Conservation (phyloP, 2,329 filamentous ascomycete species). For the Ophiocordyceps robertsii region DNA sequence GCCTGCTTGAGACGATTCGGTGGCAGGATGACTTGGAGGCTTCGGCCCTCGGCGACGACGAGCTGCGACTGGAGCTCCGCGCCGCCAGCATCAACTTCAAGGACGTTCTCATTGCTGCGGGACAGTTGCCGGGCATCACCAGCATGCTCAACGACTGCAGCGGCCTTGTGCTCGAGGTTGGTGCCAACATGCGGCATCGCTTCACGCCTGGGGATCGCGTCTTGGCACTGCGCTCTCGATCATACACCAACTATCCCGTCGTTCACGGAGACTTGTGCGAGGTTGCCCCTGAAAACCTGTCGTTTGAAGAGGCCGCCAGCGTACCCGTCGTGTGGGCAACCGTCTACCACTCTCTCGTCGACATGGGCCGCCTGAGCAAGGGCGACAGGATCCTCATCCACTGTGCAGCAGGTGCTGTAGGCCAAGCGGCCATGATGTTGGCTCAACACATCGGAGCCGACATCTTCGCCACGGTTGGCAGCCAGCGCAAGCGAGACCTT, state of each 20-base stretch:
- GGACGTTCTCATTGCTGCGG: slow-evolving; percentile 20
- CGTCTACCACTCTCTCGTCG: slow-evolving; percentile 11
- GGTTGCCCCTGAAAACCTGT: slow-evolving; percentile 4
- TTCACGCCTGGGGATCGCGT: slow-evolving; percentile 14
- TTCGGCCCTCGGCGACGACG: slow-evolving; percentile 5
- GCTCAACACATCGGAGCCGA: slow-evolving; percentile 17
- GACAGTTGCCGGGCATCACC: slow-evolving; percentile 14
- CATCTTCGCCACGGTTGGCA: slow-evolving; percentile 16
- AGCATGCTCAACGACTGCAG: slow-evolving; percentile 19
- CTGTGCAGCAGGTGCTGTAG: slow-evolving; percentile 13
- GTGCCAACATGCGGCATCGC: slow-evolving; percentile 8
- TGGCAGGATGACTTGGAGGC: slow-evolving; percentile 7
- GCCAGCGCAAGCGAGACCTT: slow-evolving; percentile 12
- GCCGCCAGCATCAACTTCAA: slow-evolving; percentile 16
- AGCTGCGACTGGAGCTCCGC: slow-evolving; percentile 3
- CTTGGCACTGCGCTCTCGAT: slow-evolving; percentile 4
- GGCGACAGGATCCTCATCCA: slow-evolving; percentile 12
- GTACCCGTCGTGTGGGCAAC: slow-evolving; percentile 12
- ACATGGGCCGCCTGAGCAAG: slow-evolving; percentile 7
- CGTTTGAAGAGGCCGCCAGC: slow-evolving; percentile 5
- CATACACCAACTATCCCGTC: slow-evolving; percentile 6
- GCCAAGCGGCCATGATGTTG: slow-evolving; percentile 20
- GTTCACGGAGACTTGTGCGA: slow-evolving; percentile 5
- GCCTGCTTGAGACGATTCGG: slow-evolving; percentile 7
- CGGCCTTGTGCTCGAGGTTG: slow-evolving; percentile 17